Evolutionary conservation across 768 basidiomycete species (phyloP).

Genomic region (Sistotremastrum suecicum): DNA sequence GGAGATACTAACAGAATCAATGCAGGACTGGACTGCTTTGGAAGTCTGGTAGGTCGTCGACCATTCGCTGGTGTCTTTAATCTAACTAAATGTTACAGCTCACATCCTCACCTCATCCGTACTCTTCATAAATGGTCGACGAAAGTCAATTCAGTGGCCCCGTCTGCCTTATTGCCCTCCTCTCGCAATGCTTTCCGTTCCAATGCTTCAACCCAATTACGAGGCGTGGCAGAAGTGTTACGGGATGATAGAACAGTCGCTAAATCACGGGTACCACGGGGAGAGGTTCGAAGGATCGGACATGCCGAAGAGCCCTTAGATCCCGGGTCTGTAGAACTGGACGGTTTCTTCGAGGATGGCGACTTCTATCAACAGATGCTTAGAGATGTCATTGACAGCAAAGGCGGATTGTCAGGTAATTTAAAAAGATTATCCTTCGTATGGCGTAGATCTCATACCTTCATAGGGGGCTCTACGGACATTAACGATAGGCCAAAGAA

Average conservation of each 20-base stretch:
- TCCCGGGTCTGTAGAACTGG: slow-evolving; percentile 23
- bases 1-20: slow-evolving; percentile 28
- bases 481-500: slow-evolving; percentile 45
- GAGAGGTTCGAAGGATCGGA: slow-evolving; percentile 33
- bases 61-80: too few species aligned
- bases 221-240: slow-evolving; percentile 55
- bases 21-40: slow-evolving; percentile 26
- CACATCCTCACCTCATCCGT: slow-evolving; percentile 60
- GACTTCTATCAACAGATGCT: slow-evolving; percentile 91
- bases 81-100: slow-evolving; percentile 14
- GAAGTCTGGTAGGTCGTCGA: slow-evolving; percentile 35
- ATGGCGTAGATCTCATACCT: background rate
- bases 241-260: slow-evolving; percentile 41
- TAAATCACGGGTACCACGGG: slow-evolving; percentile 45
- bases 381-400: slow-evolving; percentile 77
- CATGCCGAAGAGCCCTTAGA: slow-evolving; percentile 17
- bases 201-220: slow-evolving; percentile 38
- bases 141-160: slow-evolving; percentile 88
- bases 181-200: slow-evolving; percentile 56
- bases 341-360: slow-evolving; percentile 64
- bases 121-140: slow-evolving; percentile 90
- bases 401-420: slow-evolving; percentile 11
- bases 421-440: background rate
- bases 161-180: slow-evolving; percentile 55
- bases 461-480: background rate